Base-by-base conservation (phyloP, 495 filamentous ascomycete genomes). In the Peziza echinospora region DNA sequence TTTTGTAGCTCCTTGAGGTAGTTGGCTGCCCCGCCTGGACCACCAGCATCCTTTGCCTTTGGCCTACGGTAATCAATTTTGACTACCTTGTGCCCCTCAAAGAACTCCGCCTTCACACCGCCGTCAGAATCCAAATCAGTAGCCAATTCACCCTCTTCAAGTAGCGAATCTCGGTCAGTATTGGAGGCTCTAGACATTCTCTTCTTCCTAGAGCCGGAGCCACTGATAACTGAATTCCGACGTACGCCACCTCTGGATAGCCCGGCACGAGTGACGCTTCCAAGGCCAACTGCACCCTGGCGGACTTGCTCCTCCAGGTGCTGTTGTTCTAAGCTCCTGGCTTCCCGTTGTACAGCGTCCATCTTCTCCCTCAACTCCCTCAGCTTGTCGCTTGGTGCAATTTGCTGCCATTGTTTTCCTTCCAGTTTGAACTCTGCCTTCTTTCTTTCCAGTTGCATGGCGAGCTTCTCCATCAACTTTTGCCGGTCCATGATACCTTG, bases 391-490 rank as follows among this genome's bases (percentile, higher is more conserved):
- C 84, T 93, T 24, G 89, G 87, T 23, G 79, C 80, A 46, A 72
- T 64, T 55, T 85, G 82, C 45, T 83, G 78, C 84, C 87, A 93
- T 17, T 86, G 79, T 63, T 82, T 84, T 51, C 89, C 89, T 60
- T 96, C 89, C 16, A 97, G 76, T 67, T 94, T 93, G 64, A 84
- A 93, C 60, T 96, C 85, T 4, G 89, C 96, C 70, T 97, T 97
- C 52, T 92, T 87, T 41, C 91, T 68, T 64, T 96, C 89, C 16
- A 97, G 72, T 60, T 96, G 89, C 64, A 79, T 86, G 60, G 93
- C 87, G 37, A 97, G 71, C 23, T 85, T 75, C 53, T 80, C 78
- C 79, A 97, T 89, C 47, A 97, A 75, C 59, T 68, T 77, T 52
- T 96, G 83, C 5, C 89, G 77, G 56, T 96, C 85, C 47, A 97